Conservation (phyloP, 768 basidiomycete genomes). For the Mycena latifolia region DNA sequence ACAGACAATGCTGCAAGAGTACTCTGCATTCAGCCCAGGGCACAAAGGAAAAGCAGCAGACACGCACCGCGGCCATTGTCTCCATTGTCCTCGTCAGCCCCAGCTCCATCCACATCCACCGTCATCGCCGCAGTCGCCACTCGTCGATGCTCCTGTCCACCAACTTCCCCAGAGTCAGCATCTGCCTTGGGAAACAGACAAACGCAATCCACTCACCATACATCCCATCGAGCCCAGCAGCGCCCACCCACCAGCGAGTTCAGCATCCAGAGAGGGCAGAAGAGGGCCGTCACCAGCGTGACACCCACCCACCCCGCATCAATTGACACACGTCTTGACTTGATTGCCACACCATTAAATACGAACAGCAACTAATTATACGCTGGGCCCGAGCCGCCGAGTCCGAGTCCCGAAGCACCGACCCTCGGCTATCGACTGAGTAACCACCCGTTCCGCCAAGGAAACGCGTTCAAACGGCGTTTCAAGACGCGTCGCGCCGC, state of each 20-base stretch:
- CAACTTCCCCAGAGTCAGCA: too few relatives aligned
- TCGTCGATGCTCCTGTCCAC: not conserved
- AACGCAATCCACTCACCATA: not conserved
- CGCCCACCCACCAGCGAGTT: not conserved
- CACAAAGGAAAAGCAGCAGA: not conserved
- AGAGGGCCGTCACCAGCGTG: slow-evolving; percentile 27
- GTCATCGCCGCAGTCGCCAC: not conserved
- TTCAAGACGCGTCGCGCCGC: too few relatives aligned
- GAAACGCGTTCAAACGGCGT: too few relatives aligned
- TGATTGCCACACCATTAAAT: slow-evolving; percentile 10
- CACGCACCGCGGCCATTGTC: not conserved
- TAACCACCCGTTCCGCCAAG: too few relatives aligned
- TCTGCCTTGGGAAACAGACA: too few relatives aligned
- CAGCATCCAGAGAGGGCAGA: slow-evolving; percentile 15
- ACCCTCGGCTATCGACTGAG: not conserved
- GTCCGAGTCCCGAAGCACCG: not conserved
- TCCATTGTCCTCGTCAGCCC: not conserved
- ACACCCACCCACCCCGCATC: slow-evolving; percentile 23
- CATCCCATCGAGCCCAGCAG: not conserved
- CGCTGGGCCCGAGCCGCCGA: not conserved
- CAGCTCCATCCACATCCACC: not conserved
- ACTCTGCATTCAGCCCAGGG: too few relatives aligned
- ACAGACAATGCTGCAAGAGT: not conserved
- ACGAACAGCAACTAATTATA: not conserved
- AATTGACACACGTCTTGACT: slow-evolving; percentile 31